These are phyloP conservation scores for Penicillium sclerotiorum DNA, from an alignment of 2,329 filamentous ascomycete species.

Conservation along the genomic window DNA sequence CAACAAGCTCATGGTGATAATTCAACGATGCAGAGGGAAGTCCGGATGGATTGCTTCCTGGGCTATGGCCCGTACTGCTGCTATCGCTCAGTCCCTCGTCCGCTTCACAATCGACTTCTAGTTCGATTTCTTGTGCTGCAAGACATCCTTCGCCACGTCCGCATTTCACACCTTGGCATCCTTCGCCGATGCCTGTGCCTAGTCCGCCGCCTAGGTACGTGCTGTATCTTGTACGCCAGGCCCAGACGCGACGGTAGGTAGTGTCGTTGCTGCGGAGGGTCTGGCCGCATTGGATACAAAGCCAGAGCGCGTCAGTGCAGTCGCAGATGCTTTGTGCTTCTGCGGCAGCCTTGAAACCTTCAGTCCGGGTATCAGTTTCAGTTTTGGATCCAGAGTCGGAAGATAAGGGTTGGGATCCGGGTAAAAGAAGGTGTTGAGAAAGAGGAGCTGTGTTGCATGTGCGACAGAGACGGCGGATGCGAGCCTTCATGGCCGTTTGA, in stretches of 20 bases:
- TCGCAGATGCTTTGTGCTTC: slow-evolving; percentile 61
- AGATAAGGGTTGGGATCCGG: slow-evolving; percentile 35
- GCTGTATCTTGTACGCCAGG: slow-evolving; percentile 83
- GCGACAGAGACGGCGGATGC: slow-evolving; percentile 79
- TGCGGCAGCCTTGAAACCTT: slow-evolving; percentile 38
- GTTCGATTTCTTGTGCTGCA: slow-evolving; percentile 74
- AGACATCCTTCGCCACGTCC: slow-evolving; percentile 76
- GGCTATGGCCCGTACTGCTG: slow-evolving; percentile 21
- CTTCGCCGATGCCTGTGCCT: slow-evolving; percentile 85
- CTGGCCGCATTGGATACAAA: slow-evolving; percentile 82
- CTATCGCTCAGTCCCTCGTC: slow-evolving; percentile 56
- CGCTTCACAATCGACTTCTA: slow-evolving; percentile 84
- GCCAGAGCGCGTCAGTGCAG: slow-evolving; percentile 67
- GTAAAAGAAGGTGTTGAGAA: slow-evolving; percentile 29
- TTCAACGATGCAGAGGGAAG: neutral
- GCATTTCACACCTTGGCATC: slow-evolving; percentile 84
- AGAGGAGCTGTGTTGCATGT: slow-evolving; percentile 75
- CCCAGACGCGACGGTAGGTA: slow-evolving; percentile 72
- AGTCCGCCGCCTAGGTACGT: slow-evolving; percentile 75
- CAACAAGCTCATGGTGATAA: slow-evolving; percentile 25
- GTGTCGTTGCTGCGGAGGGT: slow-evolving; percentile 62
- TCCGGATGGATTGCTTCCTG: slow-evolving; percentile 19
- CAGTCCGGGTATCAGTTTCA: slow-evolving; percentile 20
- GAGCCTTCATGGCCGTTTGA: slow-evolving; percentile 65
- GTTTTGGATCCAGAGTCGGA: slow-evolving; percentile 28